Evolutionary conservation across 345 rosid species (phyloP), one percentile per base, ranked within the genome.

Genomic region (Psidium guajava): DNA sequence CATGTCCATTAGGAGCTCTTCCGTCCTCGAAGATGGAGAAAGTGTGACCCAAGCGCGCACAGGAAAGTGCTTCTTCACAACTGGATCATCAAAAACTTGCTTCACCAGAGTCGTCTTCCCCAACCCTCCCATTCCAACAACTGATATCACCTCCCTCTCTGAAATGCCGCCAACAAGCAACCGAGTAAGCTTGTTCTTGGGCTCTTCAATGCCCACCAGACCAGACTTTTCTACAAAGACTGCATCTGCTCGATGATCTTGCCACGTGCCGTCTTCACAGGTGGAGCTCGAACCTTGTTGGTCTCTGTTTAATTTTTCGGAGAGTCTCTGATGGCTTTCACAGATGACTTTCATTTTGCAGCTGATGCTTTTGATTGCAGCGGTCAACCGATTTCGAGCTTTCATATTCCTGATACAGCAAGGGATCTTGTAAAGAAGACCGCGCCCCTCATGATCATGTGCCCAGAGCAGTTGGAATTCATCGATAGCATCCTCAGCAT

Each of bases 101-200:
- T 86, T 91, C 8, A 85, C 92, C 51, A 91, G 55, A 28, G 92
- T 91, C 25, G 92, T 90, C 52, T 91, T 91, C 20, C 93, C 92
- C 51, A 87, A 32, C 1, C 93, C 93, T 40, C 92, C 93, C 92
- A 90, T 90, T 22, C 91, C 93, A 21, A 61, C 84, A 3, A 91
- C 51, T 0, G 92, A 87, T 64, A 91, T 56, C 16, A 86, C 91
- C 73, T 83, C 32, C 20, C 74, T 88, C 16, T 61, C 59, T 2
- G 84, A 15, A 6, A 53, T 69, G n/a, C 90, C 90, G 14, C 42
- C 85, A 3, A 88, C 84, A 10, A 91, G 82, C 86, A 83, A 44
- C 54, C 84, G 50, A 13, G 84, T 52, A 42, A 91, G 83, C 55
- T 87, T 61, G 86, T 75, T 54, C 83, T 87, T 89, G 22, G 85